These are phyloP conservation scores for Pythium vanterpoolii DNA, from an alignment of 352 stramenopile species.

Conservation along the genomic window DNA sequence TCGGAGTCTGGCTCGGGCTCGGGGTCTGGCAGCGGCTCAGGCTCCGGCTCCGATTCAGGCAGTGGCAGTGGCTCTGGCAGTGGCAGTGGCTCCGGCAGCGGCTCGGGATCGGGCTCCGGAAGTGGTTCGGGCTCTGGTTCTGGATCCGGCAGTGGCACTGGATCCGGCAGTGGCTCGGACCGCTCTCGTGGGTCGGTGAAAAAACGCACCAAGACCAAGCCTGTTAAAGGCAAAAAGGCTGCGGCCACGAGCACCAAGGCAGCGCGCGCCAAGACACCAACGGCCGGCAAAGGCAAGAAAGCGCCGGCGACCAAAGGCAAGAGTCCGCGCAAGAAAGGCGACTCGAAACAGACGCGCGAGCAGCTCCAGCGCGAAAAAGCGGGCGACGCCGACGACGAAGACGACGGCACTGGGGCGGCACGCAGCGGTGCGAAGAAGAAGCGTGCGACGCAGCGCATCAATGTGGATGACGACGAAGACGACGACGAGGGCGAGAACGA, in stretches of 20 bases:
- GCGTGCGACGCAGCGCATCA: conserved; percentile 27
- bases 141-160: conserved; percentile 17
- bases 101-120: conserved; percentile 23
- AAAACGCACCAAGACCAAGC: conserved; percentile 25
- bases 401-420: conserved; percentile 20
- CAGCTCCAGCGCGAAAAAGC: conserved; percentile 47
- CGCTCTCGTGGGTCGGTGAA: conserved; percentile 33
- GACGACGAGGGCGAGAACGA: conserved; percentile 52
- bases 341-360: conserved; percentile 33
- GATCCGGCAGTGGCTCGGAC: conserved; percentile 33
- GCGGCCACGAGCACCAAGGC: conserved; percentile 36
- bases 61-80: conserved; percentile 28
- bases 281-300: conserved; percentile 25
- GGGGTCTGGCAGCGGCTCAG: conserved; percentile 27
- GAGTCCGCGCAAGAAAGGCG: conserved; percentile 22
- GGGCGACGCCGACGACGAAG: conserved; percentile 59
- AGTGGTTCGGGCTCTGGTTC: conserved; percentile 17
- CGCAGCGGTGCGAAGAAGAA: conserved; percentile 35
- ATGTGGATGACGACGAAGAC: conserved; percentile 44
- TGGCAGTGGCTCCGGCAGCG: conserved; percentile 30
- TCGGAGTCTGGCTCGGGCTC: conserved; percentile 29
- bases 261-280: conserved; percentile 32
- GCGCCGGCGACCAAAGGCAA: conserved; percentile 15
- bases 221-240: conserved; percentile 26
- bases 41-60: conserved; percentile 28